phyloP scores from a whole-genome alignment of 208 protist species.

The Trypanosoma theileri region DNA sequence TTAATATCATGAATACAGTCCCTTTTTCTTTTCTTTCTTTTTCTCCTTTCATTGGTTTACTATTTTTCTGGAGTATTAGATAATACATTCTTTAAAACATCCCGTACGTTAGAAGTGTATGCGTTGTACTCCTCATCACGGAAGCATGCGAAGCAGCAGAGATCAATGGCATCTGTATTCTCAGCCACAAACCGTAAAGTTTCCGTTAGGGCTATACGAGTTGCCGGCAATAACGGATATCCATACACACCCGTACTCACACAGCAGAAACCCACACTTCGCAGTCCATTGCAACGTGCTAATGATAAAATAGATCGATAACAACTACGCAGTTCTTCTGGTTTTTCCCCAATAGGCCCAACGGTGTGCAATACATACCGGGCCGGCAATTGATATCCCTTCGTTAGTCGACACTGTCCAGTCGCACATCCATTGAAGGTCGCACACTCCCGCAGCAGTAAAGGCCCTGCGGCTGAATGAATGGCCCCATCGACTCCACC shows the following conservation, averaged over 20 bases:
- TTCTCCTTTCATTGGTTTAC: not conserved
- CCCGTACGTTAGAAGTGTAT: slow-evolving; percentile 23
- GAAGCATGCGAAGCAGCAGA: slow-evolving; percentile 68
- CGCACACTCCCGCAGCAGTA: slow-evolving; percentile 60
- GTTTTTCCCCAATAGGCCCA: slow-evolving; percentile 74
- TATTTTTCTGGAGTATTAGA: not conserved
- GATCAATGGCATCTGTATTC: slow-evolving; percentile 32
- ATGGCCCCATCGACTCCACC: slow-evolving; percentile 86
- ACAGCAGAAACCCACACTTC: slow-evolving; percentile 72
- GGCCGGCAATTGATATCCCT: slow-evolving; percentile 70
- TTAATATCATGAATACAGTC: too few species aligned
- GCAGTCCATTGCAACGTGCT: slow-evolving; percentile 39
- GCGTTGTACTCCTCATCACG: slow-evolving; percentile 30
- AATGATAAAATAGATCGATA: slow-evolving; percentile 63
- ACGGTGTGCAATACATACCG: slow-evolving; percentile 80
- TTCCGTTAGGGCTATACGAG: slow-evolving; percentile 60
- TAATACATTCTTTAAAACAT: not conserved
- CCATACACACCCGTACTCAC: slow-evolving; percentile 89
- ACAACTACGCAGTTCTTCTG: slow-evolving; percentile 41
- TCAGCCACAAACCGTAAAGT: slow-evolving; percentile 36
- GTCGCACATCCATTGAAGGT: slow-evolving; percentile 48
- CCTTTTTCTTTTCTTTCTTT: not conserved
- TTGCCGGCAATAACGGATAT: slow-evolving; percentile 62
- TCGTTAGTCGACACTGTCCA: slow-evolving; percentile 61
- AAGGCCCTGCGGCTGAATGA: slow-evolving; percentile 61